Evolutionary conservation across 352 stramenopile genomes (phyloP).

Genomic region (Phytophthora rubi): DNA sequence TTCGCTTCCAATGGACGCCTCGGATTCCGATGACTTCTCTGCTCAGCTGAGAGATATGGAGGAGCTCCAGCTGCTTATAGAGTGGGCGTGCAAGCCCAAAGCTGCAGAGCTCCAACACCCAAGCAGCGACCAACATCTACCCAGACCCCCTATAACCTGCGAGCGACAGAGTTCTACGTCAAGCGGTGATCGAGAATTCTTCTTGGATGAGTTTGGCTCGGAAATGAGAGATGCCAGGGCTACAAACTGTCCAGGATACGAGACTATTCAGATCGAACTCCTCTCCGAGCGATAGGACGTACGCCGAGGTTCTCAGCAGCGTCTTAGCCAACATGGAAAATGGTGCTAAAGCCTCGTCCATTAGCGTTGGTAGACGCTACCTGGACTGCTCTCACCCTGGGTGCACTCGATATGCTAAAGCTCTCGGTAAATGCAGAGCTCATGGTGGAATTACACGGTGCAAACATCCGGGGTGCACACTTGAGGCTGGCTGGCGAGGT

Average conservation of each 20-base stretch:
- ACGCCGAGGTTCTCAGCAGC: neutral
- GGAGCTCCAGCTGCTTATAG: neutral
- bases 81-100: neutral
- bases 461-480: slow-evolving; percentile 15
- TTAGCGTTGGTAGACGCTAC: neutral
- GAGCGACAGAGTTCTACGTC: slow-evolving; percentile 2
- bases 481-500: slow-evolving; percentile 9
- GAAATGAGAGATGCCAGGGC: too few relatives aligned
- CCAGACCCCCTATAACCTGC: neutral
- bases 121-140: neutral
- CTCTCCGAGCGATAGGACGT: slow-evolving; percentile 3
- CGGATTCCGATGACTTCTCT: neutral
- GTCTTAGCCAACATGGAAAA: neutral
- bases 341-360: neutral
- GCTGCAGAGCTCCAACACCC: neutral
- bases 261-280: slow-evolving; percentile 10
- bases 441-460: slow-evolving; percentile 27
- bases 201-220: slow-evolving; percentile 15
- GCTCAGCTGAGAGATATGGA: neutral
- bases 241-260: neutral
- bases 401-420: slow-evolving; percentile 24
- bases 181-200: slow-evolving; percentile 12
- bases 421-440: slow-evolving; percentile 23
- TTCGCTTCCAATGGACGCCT: neutral
- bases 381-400: slow-evolving; percentile 23